Conservation (phyloP, 2,329 filamentous ascomycete genomes). For the Cryphonectria japonica region DNA sequence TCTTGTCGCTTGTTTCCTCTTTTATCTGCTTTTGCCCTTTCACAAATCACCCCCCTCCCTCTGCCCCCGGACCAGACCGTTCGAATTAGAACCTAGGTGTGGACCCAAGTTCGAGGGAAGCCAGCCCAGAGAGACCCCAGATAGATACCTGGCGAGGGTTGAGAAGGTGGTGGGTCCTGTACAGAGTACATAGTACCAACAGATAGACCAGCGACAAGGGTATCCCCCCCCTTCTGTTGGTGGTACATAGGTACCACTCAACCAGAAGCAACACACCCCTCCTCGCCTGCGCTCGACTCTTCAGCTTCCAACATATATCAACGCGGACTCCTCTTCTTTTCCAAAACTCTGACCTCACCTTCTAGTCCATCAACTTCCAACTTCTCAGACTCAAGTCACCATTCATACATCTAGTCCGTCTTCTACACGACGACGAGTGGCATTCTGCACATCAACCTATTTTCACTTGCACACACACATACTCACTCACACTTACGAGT, state of each 20-base stretch:
- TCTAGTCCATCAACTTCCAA: slow-evolving; percentile 33
- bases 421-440: not conserved
- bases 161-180: slow-evolving; percentile 38
- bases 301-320: slow-evolving; percentile 37
- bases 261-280: slow-evolving; percentile 32
- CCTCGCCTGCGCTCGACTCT: slow-evolving; percentile 31
- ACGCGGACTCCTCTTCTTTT: slow-evolving; percentile 33
- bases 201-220: slow-evolving; percentile 30
- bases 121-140: slow-evolving; percentile 40
- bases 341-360: slow-evolving; percentile 35
- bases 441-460: not conserved
- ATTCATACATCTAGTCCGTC: slow-evolving; percentile 34
- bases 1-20: slow-evolving; percentile 7
- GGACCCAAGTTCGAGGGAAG: slow-evolving; percentile 24
- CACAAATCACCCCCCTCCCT: slow-evolving; percentile 32
- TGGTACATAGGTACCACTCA: not conserved
- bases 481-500: slow-evolving; percentile 4
- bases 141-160: slow-evolving; percentile 37
- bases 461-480: not conserved
- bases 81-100: slow-evolving; percentile 37
- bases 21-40: slow-evolving; percentile 15
- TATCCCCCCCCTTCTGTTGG: slow-evolving; percentile 16
- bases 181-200: slow-evolving; percentile 29
- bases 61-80: slow-evolving; percentile 31
- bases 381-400: slow-evolving; percentile 35